These are phyloP conservation scores for Nissolia schottii DNA, from an alignment of 306 rosid species.

Conservation along the genomic window DNA sequence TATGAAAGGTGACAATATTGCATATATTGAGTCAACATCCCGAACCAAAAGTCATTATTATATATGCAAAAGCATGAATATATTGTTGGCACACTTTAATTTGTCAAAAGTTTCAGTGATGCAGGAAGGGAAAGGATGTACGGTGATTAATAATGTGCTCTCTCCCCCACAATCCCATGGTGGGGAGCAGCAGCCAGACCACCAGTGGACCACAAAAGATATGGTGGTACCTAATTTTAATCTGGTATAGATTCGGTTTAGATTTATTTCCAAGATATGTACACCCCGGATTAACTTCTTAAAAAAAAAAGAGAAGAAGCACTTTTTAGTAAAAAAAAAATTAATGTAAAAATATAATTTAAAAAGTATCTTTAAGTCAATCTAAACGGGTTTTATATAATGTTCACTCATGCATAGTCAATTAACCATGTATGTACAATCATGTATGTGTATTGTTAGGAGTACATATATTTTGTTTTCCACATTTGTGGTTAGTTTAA, in stretches of 20 bases:
- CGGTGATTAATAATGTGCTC: slow-evolving; percentile 18
- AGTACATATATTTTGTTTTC: not conserved
- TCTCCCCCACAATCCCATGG: slow-evolving; percentile 21
- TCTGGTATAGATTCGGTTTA: not conserved
- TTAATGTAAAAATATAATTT: too few relatives aligned
- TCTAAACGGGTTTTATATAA: too few relatives aligned
- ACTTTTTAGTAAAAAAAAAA: too few relatives aligned
- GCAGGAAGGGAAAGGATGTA: slow-evolving; percentile 6
- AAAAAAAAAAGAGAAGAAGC: too few relatives aligned
- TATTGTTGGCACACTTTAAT: too few relatives aligned
- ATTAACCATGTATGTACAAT: not conserved
- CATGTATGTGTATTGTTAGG: not conserved
- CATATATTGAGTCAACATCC: slow-evolving; percentile 13
- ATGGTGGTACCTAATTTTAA: not conserved
- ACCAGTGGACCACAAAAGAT: slow-evolving; percentile 29
- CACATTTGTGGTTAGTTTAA: not conserved
- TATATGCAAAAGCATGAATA: slow-evolving; percentile 21
- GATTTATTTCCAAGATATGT: not conserved
- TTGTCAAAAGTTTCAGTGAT: slow-evolving; percentile 29
- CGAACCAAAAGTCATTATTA: not conserved
- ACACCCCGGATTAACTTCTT: too few relatives aligned
- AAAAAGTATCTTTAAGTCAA: too few relatives aligned
- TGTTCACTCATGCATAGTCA: not conserved
- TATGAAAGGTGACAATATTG: not conserved
- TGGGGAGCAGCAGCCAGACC: slow-evolving; percentile 44